phyloP scores from a whole-genome alignment of 2,329 filamentous ascomycete genomes.

The Penicillium sclerotiorum region DNA sequence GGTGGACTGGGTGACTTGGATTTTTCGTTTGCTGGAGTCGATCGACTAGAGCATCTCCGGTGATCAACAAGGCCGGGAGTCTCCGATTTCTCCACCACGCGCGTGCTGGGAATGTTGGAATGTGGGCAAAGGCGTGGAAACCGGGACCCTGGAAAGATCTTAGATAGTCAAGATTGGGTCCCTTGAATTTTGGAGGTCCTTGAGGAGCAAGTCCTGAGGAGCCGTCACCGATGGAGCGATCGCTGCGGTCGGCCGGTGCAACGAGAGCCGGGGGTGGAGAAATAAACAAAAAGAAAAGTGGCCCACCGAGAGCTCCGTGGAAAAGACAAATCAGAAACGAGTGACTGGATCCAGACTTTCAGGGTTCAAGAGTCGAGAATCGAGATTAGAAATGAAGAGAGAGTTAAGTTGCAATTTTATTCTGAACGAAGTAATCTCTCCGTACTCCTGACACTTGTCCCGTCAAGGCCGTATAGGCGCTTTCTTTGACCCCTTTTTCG shows the following conservation, averaged over 20 bases:
- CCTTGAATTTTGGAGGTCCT: too few species aligned
- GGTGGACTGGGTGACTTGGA: background rate
- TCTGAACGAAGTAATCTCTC: too few species aligned
- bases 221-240: constrained; percentile 7
- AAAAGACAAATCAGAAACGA: constrained; percentile 1
- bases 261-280: constrained; percentile 15
- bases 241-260: constrained; percentile 25
- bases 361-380: constrained; percentile 2
- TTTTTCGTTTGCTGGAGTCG: background rate
- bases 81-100: background rate
- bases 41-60: constrained; percentile 14
- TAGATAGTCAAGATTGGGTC: too few species aligned
- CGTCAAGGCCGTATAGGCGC: too few species aligned
- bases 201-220: too few species aligned
- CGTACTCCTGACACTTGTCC: too few species aligned
- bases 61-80: background rate
- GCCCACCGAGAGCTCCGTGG: background rate
- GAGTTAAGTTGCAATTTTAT: too few species aligned
- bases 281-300: constrained; percentile 12
- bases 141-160: background rate
- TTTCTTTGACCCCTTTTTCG: too few species aligned
- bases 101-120: background rate
- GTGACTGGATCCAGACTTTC: background rate
- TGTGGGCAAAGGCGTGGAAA: background rate
- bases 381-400: too few species aligned